Evolutionary conservation across 2,329 filamentous ascomycete genomes (phyloP).

Genomic region (Colletotrichum abscissum): DNA sequence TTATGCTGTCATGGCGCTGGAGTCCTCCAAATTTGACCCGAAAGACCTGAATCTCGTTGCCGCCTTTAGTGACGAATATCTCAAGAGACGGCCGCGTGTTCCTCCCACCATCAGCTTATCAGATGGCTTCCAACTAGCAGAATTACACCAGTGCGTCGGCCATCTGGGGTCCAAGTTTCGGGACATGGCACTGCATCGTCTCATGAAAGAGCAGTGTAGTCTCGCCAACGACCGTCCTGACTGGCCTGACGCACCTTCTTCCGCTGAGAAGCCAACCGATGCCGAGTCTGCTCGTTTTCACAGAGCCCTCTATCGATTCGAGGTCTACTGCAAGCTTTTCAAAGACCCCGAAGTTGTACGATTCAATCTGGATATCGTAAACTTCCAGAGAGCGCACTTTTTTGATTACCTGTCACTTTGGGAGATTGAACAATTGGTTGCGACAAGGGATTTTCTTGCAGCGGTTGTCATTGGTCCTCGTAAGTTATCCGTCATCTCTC

Average conservation of each 20-base stretch:
- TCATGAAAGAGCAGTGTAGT: constrained; percentile 15
- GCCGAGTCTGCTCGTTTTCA: constrained; percentile 20
- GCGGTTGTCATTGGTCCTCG: constrained; percentile 26
- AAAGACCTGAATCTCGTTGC: constrained; percentile 1
- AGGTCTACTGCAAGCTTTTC: constrained; percentile 27
- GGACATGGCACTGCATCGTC: neutral
- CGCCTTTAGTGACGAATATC: constrained; percentile 19
- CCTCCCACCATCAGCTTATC: constrained; percentile 13
- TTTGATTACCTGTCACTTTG: constrained; percentile 28
- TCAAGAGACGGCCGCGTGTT: constrained; percentile 14
- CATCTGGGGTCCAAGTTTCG: constrained; percentile 17
- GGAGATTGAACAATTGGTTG: constrained; percentile 31
- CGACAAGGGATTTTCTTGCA: constrained; percentile 12
- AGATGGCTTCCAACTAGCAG: constrained; percentile 8
- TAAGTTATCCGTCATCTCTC: neutral
- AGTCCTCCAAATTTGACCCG: constrained; percentile 13
- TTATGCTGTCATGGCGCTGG: constrained; percentile 7
- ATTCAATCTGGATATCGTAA: constrained; percentile 28
- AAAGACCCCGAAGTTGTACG: constrained; percentile 31
- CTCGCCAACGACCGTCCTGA: constrained; percentile 23
- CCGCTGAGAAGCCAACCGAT: neutral
- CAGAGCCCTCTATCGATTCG: constrained; percentile 28
- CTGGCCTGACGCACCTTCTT: constrained; percentile 11
- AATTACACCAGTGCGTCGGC: constrained; percentile 1
- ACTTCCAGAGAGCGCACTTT: constrained; percentile 27